Base-by-base conservation (phyloP, 768 basidiomycete genomes). In the Leccinum incarnatum region DNA sequence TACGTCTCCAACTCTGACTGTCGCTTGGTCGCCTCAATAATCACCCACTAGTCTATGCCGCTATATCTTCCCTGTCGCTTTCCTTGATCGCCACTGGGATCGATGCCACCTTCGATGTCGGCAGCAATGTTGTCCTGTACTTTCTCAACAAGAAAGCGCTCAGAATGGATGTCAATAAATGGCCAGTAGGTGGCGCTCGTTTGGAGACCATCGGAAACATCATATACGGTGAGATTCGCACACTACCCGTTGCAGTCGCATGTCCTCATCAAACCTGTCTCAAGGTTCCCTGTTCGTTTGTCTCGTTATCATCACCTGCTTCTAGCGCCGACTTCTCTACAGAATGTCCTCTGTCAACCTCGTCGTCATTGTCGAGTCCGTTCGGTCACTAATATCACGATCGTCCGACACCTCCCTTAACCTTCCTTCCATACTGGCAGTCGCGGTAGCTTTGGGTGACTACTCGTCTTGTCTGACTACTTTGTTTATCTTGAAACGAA, bases 341-440 rank as follows among this genome's bases (percentile, higher is more conserved):
- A 93, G 93, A 51, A 98, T 97, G 95, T 84, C 84, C 57, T 84
- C 91, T 4, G 95, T 96, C 64, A 98, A 96, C 75, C 74, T 98
- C 32, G 87, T 97, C 55, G 83, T 98, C 61, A 83, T 95, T 52
- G 94, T 97, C 48, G 92, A 96, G 74, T 91, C 94, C 10, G 77
- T 86, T 34, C 86, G 87, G 51, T 79, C 83, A n/a, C 75, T 98
- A 36, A 75, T 88, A 52, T 78, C 83, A 1, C 85, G 86, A 55
- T 78, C 84, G 3, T 76, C 83, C 17, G 60, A 69, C 23, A 81
- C 83, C 45, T 67, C 79, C 4, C 87, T 98, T 61, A 87, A 97
- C 67, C 74, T 98, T 14, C 83, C 91, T 1, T 87, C 95, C 2
- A 81, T 98, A 59, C 78, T 95, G 29, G 86, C 92, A 2, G 96